phyloP scores from a whole-genome alignment of 2,329 filamentous ascomycete species.

The Paraphaeosphaeria minitans region DNA sequence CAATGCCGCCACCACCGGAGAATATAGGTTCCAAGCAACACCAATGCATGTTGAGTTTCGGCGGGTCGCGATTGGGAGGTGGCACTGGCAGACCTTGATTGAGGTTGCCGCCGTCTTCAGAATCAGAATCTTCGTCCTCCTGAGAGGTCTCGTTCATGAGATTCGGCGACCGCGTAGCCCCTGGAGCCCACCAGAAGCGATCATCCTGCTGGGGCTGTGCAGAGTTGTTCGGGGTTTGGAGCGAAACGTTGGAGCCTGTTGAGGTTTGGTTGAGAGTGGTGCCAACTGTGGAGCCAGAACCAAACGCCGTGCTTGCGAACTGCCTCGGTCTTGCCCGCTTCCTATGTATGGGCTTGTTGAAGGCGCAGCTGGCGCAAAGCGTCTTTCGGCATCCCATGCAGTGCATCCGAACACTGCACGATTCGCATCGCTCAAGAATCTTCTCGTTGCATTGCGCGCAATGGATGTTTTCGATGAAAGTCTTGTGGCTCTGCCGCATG shows the following conservation, averaged over 20 bases:
- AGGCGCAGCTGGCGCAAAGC: constrained; percentile 64
- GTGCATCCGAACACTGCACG: constrained; percentile 66
- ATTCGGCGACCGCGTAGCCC: constrained; percentile 60
- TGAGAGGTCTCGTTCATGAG: constrained; percentile 60
- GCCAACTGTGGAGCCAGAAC: constrained; percentile 31
- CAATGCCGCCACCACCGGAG: constrained; percentile 64
- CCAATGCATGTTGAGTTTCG: constrained; percentile 62
- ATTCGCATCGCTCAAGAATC: constrained; percentile 63
- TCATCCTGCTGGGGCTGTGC: constrained; percentile 36
- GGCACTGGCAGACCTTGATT: constrained; percentile 44
- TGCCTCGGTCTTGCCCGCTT: constrained; percentile 46
- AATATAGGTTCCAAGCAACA: constrained; percentile 65
- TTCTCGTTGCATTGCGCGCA: constrained; percentile 60
- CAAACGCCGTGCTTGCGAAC: constrained; percentile 46
- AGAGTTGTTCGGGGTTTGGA: constrained; percentile 28
- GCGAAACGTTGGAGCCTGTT: constrained; percentile 32
- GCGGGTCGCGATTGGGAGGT: constrained; percentile 46
- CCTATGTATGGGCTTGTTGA: constrained; percentile 58
- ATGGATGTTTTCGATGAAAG: constrained; percentile 59
- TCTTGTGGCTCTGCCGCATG: constrained; percentile 58
- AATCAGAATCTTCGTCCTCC: constrained; percentile 46
- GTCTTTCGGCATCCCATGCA: constrained; percentile 66
- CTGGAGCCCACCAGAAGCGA: constrained; percentile 65
- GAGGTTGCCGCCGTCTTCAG: constrained; percentile 42
- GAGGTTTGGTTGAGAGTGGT: constrained; percentile 33